phyloP scores from a whole-genome alignment of 75 land plant genomes.

The Ceratopteris richardii region DNA sequence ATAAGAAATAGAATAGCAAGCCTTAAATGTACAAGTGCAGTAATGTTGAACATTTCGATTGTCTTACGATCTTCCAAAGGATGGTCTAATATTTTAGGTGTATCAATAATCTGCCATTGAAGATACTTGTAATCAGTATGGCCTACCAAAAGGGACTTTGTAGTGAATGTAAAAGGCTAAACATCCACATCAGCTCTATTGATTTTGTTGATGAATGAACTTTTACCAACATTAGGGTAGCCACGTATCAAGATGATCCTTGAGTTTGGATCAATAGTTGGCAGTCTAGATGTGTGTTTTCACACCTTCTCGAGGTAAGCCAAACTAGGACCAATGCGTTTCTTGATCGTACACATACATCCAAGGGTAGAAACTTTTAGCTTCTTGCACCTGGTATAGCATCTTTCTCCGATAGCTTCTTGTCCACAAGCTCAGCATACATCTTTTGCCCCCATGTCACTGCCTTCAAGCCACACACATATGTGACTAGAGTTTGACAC shows the following conservation, averaged over 20 bases:
- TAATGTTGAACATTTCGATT: constrained; percentile 94
- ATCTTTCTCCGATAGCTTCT: too few relatives aligned
- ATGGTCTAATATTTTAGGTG: constrained; percentile 85
- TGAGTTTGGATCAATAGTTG: constrained; percentile 86
- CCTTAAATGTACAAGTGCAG: constrained; percentile 77
- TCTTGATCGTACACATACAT: constrained; percentile 83
- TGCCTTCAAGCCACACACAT: too few relatives aligned
- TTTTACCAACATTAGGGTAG: constrained; percentile 93
- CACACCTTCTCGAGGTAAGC: constrained; percentile 85
- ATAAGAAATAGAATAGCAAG: constrained; percentile 82
- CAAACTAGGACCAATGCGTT: constrained; percentile 76
- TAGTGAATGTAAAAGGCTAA: constrained; percentile 95
- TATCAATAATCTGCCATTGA: constrained; percentile 87
- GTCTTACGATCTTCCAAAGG: constrained; percentile 92
- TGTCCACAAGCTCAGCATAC: too few relatives aligned
- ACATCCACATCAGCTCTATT: constrained; percentile 98
- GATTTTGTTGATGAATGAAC: constrained; percentile 88
- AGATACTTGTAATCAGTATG: constrained; percentile 93
- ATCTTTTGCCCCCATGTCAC: too few relatives aligned
- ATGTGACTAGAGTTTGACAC: too few relatives aligned
- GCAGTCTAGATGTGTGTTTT: constrained; percentile 90
- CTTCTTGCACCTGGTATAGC: constrained; percentile 75
- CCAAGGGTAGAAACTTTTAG: constrained; percentile 90
- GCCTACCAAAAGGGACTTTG: constrained; percentile 88
- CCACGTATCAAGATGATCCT: constrained; percentile 85